phyloP scores from a whole-genome alignment of 2,329 filamentous ascomycete genomes.

The Colletotrichum viniferum region DNA sequence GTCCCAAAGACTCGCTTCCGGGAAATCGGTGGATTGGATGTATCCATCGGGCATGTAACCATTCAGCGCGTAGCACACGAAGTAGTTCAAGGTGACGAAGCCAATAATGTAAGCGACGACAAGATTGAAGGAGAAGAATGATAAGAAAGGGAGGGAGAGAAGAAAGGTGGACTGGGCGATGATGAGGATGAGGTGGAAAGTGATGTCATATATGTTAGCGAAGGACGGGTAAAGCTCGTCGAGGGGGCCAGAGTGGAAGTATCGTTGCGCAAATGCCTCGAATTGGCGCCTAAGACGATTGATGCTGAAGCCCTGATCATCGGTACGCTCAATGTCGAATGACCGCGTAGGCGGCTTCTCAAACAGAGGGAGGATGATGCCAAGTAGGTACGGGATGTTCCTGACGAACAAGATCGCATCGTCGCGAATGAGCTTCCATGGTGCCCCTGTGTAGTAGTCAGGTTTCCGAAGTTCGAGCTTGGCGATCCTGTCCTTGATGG shows the following conservation, averaged over 20 bases:
- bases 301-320: background rate
- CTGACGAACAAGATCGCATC: conserved; percentile 6
- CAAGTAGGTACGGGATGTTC: background rate
- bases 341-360: background rate
- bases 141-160: conserved; percentile 55
- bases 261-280: background rate
- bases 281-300: background rate
- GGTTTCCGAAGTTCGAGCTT: background rate
- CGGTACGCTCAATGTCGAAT: background rate
- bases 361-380: background rate
- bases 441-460: conserved; percentile 6
- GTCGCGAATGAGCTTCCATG: conserved; percentile 8
- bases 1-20: conserved; percentile 23
- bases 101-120: conserved; percentile 39
- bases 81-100: conserved; percentile 55
- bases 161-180: conserved; percentile 66
- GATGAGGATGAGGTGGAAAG: conserved; percentile 63
- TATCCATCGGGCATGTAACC: conserved; percentile 42
- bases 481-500: background rate
- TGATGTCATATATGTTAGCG: conserved; percentile 54
- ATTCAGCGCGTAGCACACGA: conserved; percentile 55
- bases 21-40: conserved; percentile 54
- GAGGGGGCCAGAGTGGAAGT: conserved; percentile 52
- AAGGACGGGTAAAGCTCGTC: conserved; percentile 68
- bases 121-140: conserved; percentile 52